phyloP scores from a whole-genome alignment of 345 rosid genomes.

The Gossypium herbaceum region DNA sequence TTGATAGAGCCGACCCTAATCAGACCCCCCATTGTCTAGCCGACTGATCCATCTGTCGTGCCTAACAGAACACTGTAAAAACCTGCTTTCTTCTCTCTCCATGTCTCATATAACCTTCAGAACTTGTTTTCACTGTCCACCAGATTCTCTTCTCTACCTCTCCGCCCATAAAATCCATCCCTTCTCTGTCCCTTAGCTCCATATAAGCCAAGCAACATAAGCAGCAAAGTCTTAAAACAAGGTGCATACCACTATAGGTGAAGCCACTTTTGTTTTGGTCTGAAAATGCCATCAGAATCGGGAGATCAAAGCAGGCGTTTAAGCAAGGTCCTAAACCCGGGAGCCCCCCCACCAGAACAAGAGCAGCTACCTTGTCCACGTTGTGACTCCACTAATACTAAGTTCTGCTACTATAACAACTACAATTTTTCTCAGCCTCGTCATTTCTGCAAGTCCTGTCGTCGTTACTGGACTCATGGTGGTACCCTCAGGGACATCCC shows the following conservation, averaged over 20 bases:
- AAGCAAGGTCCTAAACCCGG: slow-evolving; percentile 29
- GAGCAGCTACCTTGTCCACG: slow-evolving; percentile 95
- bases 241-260: background rate
- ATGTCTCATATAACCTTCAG: slow-evolving; percentile 37
- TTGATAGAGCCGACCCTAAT: slow-evolving; percentile 24
- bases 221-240: background rate
- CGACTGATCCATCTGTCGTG: slow-evolving; percentile 43
- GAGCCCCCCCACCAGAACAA: slow-evolving; percentile 52
- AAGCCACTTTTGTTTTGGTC: background rate
- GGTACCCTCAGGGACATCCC: slow-evolving; percentile 96
- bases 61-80: slow-evolving; percentile 46
- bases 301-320: slow-evolving; percentile 30
- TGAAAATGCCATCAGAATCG: slow-evolving; percentile 51
- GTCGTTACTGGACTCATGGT: slow-evolving; percentile 97
- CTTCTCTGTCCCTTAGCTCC: slow-evolving; percentile 7
- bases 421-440: slow-evolving; percentile 99
- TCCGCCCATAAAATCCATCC: slow-evolving; percentile 23
- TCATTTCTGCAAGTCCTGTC: slow-evolving; percentile 93
- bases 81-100: slow-evolving; percentile 25
- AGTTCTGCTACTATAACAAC: slow-evolving; percentile 96
- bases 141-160: slow-evolving; percentile 26
- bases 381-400: slow-evolving; percentile 83
- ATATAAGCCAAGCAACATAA: background rate
- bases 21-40: slow-evolving; percentile 30
- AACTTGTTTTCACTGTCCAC: slow-evolving; percentile 24